Percentiles rank a stretch among this genome's conserved stretches.
Conservation (phyloP, 2,329 filamentous ascomycete species). For the Thelonectria blattea region DNA sequence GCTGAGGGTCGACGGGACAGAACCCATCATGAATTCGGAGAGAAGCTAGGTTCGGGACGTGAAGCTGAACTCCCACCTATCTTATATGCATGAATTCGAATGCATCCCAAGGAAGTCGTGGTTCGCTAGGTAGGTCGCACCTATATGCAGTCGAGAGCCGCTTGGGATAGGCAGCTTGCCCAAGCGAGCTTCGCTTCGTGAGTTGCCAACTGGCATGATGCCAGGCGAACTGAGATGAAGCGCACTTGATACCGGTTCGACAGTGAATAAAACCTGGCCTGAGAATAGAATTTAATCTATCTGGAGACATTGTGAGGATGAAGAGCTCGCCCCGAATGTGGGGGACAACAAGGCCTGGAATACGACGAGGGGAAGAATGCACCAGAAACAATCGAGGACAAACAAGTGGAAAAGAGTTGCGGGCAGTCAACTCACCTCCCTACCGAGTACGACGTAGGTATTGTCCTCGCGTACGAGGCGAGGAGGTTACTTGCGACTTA, state of each 20-base stretch:
- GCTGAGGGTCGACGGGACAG: neutral
- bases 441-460: too few relatives aligned
- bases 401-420: neutral
- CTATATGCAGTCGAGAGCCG: neutral
- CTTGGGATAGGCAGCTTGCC: neutral
- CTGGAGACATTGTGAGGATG: slow-evolving; percentile 6
- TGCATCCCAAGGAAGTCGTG: neutral
- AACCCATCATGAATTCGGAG: neutral
- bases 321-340: slow-evolving; percentile 1
- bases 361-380: neutral
- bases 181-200: neutral
- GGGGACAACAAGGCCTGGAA: slow-evolving; percentile 2
- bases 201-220: neutral
- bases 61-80: neutral
- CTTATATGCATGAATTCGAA: neutral
- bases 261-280: neutral
- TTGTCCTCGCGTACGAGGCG: neutral
- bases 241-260: slow-evolving; percentile 1
- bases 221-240: neutral
- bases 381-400: slow-evolving; percentile 3
- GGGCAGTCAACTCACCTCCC: neutral
- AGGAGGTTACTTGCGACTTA: neutral
- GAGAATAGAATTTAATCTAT: slow-evolving; percentile 2
- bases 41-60: neutral
- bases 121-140: neutral